Conservation (phyloP, 2,329 filamentous ascomycete species). For the Trichoderma oligosporum region DNA sequence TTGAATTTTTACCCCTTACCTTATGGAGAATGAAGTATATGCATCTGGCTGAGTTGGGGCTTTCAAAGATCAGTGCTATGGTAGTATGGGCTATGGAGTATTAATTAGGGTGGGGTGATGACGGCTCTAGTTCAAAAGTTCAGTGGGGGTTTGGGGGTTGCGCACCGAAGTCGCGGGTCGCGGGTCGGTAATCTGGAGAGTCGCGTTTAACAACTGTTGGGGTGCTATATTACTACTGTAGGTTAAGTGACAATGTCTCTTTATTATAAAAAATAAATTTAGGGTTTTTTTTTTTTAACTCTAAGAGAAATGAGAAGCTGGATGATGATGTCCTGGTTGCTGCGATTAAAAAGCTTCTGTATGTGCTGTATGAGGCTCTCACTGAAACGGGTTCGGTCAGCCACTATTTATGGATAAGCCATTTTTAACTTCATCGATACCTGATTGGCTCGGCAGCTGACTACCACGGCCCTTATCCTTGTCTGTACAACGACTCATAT, state of each 20-base stretch:
- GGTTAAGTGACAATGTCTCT: no score
- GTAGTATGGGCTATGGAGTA: neutral
- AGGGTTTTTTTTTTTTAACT: no score
- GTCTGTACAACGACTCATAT: constrained; percentile 34
- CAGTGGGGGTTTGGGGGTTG: neutral
- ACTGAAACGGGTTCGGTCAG: neutral
- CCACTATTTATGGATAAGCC: constrained; percentile 10
- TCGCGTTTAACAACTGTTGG: neutral
- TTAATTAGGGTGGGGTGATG: constrained; percentile 13
- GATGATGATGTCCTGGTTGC: no score
- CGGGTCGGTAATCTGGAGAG: constrained; percentile 8
- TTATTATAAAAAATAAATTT: no score
- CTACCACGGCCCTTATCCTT: constrained; percentile 30
- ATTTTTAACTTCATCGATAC: constrained; percentile 32
- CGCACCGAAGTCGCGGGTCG: neutral
- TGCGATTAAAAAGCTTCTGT: neutral
- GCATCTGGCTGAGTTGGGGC: neutral
- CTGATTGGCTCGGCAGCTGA: constrained; percentile 34
- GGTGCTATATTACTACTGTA: no score
- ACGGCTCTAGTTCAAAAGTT: neutral
- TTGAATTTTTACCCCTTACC: no score
- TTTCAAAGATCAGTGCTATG: neutral
- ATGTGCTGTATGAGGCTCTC: constrained; percentile 9
- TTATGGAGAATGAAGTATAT: neutral
- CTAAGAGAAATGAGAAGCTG: no score